Evolutionary conservation across 257 asterid species (phyloP).

Genomic region (Plectranthus barbatus): DNA sequence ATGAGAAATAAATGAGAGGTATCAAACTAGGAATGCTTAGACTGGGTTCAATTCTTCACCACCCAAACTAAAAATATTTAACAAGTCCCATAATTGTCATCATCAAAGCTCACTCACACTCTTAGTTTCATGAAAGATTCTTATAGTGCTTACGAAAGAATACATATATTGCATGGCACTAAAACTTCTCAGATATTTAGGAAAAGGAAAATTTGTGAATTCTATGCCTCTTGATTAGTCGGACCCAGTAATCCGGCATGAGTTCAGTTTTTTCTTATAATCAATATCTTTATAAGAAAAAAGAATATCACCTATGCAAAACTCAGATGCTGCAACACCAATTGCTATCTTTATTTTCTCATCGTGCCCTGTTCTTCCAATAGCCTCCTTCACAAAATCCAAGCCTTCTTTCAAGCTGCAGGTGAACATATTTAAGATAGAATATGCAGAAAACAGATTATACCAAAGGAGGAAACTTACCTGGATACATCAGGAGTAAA

Average conservation of each 20-base stretch:
- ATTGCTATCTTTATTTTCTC: conserved; percentile 85
- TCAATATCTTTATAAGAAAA: not conserved
- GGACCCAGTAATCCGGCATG: conserved; percentile 7
- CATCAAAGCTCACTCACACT: no score
- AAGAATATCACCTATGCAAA: conserved; percentile 75
- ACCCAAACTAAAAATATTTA: no score
- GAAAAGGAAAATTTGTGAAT: not conserved
- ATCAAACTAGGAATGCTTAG: no score
- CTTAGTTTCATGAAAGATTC: no score
- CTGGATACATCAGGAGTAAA: conserved; percentile 89
- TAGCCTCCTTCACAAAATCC: conserved; percentile 91
- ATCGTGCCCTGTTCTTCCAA: conserved; percentile 74
- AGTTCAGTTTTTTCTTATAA: not conserved
- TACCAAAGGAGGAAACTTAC: conserved; percentile 39
- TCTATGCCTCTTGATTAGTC: not conserved
- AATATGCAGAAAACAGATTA: conserved; percentile 8
- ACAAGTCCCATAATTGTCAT: no score
- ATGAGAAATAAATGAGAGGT: no score
- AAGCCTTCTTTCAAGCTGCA: conserved; percentile 91
- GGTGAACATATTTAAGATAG: conserved; percentile 12
- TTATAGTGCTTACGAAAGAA: not conserved
- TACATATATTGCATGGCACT: not conserved
- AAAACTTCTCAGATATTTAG: not conserved
- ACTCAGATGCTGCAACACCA: conserved; percentile 88
- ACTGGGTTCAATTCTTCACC: no score